These are phyloP conservation scores for Phytophthora aleatoria DNA, from an alignment of 352 stramenopile genomes.

Conservation along the genomic window DNA sequence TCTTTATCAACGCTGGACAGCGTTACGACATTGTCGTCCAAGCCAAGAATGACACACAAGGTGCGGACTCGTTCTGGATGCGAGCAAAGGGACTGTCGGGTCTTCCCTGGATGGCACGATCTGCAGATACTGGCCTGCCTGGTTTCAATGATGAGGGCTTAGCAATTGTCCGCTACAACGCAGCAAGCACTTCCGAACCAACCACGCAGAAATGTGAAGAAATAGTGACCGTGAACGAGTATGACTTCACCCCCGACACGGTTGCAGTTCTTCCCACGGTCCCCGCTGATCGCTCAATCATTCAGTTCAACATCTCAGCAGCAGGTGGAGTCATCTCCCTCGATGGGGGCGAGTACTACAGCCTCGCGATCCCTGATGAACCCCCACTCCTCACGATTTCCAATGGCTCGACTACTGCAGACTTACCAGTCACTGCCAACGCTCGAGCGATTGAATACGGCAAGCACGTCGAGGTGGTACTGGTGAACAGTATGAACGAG, in stretches of 20 bases:
- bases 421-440: conserved; percentile 18
- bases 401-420: conserved; percentile 19
- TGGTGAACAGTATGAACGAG: conserved; percentile 40
- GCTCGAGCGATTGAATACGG: conserved; percentile 27
- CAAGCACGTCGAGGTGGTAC: conserved; percentile 34
- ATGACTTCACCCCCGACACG: conserved; percentile 21
- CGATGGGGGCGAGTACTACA: conserved; percentile 15
- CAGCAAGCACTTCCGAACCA: conserved; percentile 12
- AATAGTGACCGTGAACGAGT: conserved; percentile 25
- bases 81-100: conserved; percentile 16
- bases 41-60: conserved; percentile 23
- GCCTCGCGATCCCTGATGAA: conserved; percentile 11
- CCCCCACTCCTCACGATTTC: conserved; percentile 30
- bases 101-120: conserved; percentile 9
- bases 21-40: conserved; percentile 38
- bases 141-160: neutral
- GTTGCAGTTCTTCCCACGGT: conserved; percentile 12
- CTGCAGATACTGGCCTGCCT: neutral
- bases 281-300: conserved; percentile 23
- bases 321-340: conserved; percentile 19
- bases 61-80: conserved; percentile 35
- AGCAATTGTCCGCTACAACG: conserved; percentile 14
- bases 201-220: conserved; percentile 19
- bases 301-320: conserved; percentile 29
- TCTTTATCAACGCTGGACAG: conserved; percentile 39